phyloP scores from a whole-genome alignment of 768 basidiomycete species.

The Tephrocybe sp. region DNA sequence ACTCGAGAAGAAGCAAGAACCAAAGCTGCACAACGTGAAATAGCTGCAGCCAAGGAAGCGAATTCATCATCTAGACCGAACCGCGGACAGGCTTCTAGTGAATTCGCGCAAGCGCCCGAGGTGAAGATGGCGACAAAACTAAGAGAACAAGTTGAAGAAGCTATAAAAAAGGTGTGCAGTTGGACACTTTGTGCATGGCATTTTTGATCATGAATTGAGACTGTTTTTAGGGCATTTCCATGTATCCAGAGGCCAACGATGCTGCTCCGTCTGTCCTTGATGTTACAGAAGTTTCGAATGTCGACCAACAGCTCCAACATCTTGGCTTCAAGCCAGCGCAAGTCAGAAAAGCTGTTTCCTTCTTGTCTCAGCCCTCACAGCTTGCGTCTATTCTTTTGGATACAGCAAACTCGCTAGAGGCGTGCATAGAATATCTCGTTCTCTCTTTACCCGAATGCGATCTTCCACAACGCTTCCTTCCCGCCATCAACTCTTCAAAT shows the following conservation, averaged over 20 bases:
- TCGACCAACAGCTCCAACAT: conserved; percentile 54
- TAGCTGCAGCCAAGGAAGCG: conserved; percentile 17
- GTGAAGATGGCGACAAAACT: conserved; percentile 80
- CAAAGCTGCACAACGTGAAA: conserved; percentile 49
- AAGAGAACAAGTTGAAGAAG: conserved; percentile 78
- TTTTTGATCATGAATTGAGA: neutral
- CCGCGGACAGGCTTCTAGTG: conserved; percentile 24
- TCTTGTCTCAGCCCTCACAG: conserved; percentile 55
- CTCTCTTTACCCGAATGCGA: conserved; percentile 87
- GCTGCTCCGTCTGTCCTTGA: conserved; percentile 33
- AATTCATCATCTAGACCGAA: conserved; percentile 21
- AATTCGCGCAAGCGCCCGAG: conserved; percentile 59
- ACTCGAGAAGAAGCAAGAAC: conserved; percentile 67
- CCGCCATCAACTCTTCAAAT: conserved; percentile 62
- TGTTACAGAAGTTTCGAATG: conserved; percentile 38
- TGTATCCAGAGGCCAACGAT: conserved; percentile 51
- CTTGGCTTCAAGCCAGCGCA: conserved; percentile 70
- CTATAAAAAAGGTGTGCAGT: conserved; percentile 66
- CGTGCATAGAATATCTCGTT: conserved; percentile 82
- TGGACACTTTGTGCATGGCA: conserved; percentile 10
- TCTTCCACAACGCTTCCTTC: conserved; percentile 72
- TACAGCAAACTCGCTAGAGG: conserved; percentile 64
- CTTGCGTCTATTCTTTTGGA: conserved; percentile 62
- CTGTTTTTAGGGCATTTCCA: conserved; percentile 37
- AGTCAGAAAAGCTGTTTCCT: conserved; percentile 50